These are phyloP conservation scores for Aspergillus sp. DNA, from an alignment of 2,329 filamentous ascomycete genomes.

Conservation along the genomic window DNA sequence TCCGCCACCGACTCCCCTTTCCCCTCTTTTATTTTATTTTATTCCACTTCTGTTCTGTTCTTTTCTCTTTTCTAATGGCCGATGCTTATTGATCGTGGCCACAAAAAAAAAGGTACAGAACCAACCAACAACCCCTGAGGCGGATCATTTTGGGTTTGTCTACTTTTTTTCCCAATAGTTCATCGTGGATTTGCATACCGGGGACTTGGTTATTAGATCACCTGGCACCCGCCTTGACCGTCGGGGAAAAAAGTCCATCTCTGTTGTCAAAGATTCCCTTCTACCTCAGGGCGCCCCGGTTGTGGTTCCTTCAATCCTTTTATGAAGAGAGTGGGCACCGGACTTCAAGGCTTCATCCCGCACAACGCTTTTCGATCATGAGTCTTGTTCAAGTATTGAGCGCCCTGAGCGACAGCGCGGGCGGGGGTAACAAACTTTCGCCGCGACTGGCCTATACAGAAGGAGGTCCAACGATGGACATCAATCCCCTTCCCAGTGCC, in stretches of 20 bases:
- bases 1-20: slow-evolving; percentile 2
- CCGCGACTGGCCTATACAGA: slow-evolving; percentile 22
- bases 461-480: slow-evolving; percentile 17
- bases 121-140: slow-evolving; percentile 4
- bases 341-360: neutral
- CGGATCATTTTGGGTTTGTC: neutral
- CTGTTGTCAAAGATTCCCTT: neutral
- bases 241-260: neutral
- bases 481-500: slow-evolving; percentile 34
- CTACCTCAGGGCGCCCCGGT: neutral
- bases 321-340: slow-evolving; percentile 13
- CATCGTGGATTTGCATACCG: neutral
- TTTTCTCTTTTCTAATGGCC: neutral
- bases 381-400: slow-evolving; percentile 14
- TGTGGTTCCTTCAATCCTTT: neutral
- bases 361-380: slow-evolving; percentile 12
- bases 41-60: slow-evolving; percentile 4
- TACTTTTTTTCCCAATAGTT: neutral
- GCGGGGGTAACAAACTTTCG: slow-evolving; percentile 16
- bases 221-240: neutral
- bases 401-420: slow-evolving; percentile 16
- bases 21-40: slow-evolving; percentile 4
- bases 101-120: neutral
- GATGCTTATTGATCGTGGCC: neutral
- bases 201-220: slow-evolving; percentile 1